Evolutionary conservation across 2,329 filamentous ascomycete genomes (phyloP).

Genomic region (Neoscytalidium dimidiatum): DNA sequence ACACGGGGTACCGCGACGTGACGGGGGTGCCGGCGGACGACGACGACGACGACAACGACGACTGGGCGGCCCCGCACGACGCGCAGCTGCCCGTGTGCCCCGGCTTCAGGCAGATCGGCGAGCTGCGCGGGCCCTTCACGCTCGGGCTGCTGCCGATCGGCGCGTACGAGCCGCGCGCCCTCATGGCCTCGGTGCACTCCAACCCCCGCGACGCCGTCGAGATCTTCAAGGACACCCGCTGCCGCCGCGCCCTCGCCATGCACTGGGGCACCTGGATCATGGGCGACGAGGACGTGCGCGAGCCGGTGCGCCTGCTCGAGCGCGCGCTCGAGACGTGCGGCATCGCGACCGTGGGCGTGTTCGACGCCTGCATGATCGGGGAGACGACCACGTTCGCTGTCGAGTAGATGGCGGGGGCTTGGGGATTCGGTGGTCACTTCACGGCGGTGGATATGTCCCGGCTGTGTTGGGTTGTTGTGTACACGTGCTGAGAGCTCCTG

Average conservation of each 20-base stretch:
- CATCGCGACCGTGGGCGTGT: slow-evolving; percentile 69
- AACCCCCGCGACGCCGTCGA: slow-evolving; percentile 86
- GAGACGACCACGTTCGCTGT: neutral
- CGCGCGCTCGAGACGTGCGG: slow-evolving; percentile 69
- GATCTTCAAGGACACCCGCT: slow-evolving; percentile 83
- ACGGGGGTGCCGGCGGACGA: slow-evolving; percentile 60
- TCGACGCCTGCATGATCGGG: slow-evolving; percentile 81
- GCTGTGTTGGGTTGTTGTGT: neutral
- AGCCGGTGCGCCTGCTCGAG: slow-evolving; percentile 73
- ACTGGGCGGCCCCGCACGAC: slow-evolving; percentile 48
- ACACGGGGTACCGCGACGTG: slow-evolving; percentile 86
- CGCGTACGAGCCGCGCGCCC: slow-evolving; percentile 72
- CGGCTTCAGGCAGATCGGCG: slow-evolving; percentile 82
- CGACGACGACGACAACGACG: slow-evolving; percentile 79
- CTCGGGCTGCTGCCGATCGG: slow-evolving; percentile 91
- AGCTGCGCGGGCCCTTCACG: slow-evolving; percentile 82
- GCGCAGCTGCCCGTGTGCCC: slow-evolving; percentile 68
- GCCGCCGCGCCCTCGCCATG: slow-evolving; percentile 77
- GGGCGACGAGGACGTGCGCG: slow-evolving; percentile 80
- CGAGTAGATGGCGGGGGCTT: neutral
- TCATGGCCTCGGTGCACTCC: slow-evolving; percentile 81
- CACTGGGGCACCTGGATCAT: slow-evolving; percentile 90
- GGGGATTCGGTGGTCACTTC: too few relatives aligned
- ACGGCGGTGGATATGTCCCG: neutral
- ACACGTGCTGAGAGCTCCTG: neutral